Base-by-base conservation (phyloP, 768 basidiomycete species). In the Termitomyces sp. region DNA sequence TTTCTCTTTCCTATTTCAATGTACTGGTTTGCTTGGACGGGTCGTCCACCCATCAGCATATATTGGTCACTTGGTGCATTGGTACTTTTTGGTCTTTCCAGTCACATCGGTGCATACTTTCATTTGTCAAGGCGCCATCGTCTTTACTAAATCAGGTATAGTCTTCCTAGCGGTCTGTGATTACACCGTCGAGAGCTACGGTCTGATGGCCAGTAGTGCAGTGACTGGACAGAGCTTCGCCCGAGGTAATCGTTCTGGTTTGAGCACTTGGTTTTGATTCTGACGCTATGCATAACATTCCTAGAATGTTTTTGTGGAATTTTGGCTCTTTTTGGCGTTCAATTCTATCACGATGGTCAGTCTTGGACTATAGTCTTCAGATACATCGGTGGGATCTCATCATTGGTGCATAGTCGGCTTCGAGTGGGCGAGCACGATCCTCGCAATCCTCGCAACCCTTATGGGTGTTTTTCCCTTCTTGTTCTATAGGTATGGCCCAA, bases 21-120 rank as follows among this genome's bases (percentile, higher is more conserved):
- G 68, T 68, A 63, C 49, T 68, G 68, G 68, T 67, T 68, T 54
- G 68, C 68, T 29, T 68, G 68, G 68, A 67, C 68, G 29, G 48
- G 63, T 31, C 42, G 46, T 40, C 66, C 68, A 14, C 60, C 66
- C 15, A 57, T 64, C 52, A 68, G 45, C 40, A 65, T 68, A 25
- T 68, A 68, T 57, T 60, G 40, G 3, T 68, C 68, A 10, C 64
- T 68, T 34, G 64, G 60, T 11, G 68, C 65, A 42, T 60, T 68
- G 31, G 60, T 65, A 12, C 57, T 40, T 6, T 68, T 68, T 40
- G 66, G 64, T 12, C 67, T 67, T 29, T 67, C 68, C 29, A 63
- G 68, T 11, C 68, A 68, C 40, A 68, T 68, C 40, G 62, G 68
- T 67, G 56, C 42, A 63, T 59, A 20, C 31, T 25, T 15, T 34